phyloP scores from a whole-genome alignment of 257 asterid species.

The Fraxinus americana region DNA sequence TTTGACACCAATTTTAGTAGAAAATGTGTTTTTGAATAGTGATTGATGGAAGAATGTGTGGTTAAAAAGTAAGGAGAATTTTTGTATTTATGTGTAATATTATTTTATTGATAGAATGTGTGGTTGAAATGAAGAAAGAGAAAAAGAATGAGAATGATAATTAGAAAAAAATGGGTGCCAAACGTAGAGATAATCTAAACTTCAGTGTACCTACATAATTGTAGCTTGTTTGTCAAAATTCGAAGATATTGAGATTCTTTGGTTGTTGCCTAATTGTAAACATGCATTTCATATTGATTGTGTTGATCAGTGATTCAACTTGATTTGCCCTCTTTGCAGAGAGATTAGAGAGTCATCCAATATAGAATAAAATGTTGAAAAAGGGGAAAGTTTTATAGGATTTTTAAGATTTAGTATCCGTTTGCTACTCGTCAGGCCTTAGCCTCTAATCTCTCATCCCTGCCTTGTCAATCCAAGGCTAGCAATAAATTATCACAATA shows the following conservation, averaged over 20 bases:
- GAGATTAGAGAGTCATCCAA: constrained; percentile 35
- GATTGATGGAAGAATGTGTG: too few relatives aligned
- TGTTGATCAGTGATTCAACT: constrained; percentile 65
- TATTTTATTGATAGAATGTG: too few relatives aligned
- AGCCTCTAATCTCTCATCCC: too few relatives aligned
- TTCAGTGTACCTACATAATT: neutral
- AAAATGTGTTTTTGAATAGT: too few relatives aligned
- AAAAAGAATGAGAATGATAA: too few relatives aligned
- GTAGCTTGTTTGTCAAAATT: constrained; percentile 57
- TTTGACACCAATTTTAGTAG: too few relatives aligned
- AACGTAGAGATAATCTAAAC: too few relatives aligned
- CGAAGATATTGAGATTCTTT: constrained; percentile 49
- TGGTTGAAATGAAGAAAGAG: too few relatives aligned
- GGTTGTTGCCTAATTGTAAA: constrained; percentile 59
- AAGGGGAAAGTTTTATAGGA: constrained; percentile 39
- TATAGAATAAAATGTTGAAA: constrained; percentile 41
- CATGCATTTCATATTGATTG: constrained; percentile 66
- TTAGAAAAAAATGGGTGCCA: too few relatives aligned
- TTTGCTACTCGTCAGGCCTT: too few relatives aligned
- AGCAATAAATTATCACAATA: constrained; percentile 25
- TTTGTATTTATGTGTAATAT: too few relatives aligned
- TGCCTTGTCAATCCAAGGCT: neutral
- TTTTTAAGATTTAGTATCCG: constrained; percentile 10
- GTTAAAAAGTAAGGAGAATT: too few relatives aligned
- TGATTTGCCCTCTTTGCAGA: constrained; percentile 71